Conservation (phyloP, 2,329 filamentous ascomycete species). For the Hymenoscyphus occultus region DNA sequence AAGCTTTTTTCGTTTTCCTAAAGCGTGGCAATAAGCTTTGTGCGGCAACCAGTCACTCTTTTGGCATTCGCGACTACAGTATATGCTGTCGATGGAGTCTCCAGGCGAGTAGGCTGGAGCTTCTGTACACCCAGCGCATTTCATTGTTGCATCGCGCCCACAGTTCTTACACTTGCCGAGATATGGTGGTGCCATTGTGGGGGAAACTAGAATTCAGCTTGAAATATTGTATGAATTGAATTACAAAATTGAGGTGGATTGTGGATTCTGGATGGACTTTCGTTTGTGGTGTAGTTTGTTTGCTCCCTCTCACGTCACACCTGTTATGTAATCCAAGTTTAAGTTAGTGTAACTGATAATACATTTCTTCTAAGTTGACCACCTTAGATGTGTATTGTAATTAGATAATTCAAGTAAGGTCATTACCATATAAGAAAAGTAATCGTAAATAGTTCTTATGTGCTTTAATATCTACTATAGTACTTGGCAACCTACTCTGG, state of each 20-base stretch:
- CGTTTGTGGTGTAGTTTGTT: background rate
- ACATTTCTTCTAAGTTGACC: background rate
- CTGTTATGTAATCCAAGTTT: background rate
- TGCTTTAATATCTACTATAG: no score
- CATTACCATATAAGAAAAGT: no score
- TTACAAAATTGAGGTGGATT: background rate
- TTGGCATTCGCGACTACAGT: background rate
- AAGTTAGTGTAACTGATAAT: background rate
- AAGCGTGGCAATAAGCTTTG: background rate
- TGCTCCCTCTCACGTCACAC: background rate
- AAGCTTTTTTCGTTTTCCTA: constrained; percentile 3
- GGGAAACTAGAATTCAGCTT: background rate
- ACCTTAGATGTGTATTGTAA: background rate
- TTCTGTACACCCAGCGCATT: background rate
- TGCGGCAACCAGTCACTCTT: background rate
- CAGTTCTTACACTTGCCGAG: background rate
- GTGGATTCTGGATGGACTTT: background rate
- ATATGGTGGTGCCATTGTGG: background rate
- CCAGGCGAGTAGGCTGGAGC: background rate
- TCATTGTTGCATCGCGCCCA: background rate
- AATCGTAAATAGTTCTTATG: no score
- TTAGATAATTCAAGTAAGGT: background rate
- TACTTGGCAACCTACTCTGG: no score
- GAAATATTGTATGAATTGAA: background rate
- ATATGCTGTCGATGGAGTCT: background rate